phyloP scores from a whole-genome alignment of 805 yeast genomes.

The Sugiyamaella smithiae region DNA sequence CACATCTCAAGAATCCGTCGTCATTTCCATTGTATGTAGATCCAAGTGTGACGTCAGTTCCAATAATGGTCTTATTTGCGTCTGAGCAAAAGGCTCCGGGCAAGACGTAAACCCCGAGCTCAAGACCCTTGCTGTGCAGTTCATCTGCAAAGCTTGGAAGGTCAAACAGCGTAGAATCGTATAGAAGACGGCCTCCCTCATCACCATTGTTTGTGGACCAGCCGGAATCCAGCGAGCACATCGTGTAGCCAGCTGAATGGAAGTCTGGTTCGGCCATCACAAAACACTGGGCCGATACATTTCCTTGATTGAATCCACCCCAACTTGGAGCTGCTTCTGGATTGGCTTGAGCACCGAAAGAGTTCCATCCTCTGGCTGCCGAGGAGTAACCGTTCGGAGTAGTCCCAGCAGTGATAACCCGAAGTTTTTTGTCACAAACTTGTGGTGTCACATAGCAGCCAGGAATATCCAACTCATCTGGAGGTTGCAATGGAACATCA shows the following conservation, averaged over 20 bases:
- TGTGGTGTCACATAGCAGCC: conserved; percentile 11
- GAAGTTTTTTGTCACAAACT: conserved; percentile 8
- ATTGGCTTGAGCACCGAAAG: conserved; percentile 14
- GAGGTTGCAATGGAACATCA: conserved; percentile 2
- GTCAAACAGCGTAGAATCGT: conserved; percentile 11
- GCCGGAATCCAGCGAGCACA: conserved; percentile 17
- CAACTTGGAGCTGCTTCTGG: conserved; percentile 11
- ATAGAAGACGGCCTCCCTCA: conserved; percentile 10
- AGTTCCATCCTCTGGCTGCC: conserved; percentile 15
- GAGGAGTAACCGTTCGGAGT: conserved; percentile 12
- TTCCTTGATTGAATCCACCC: conserved; percentile 10
- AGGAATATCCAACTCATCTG: conserved; percentile 8
- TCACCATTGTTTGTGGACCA: conserved; percentile 15
- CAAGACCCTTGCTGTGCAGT: conserved; percentile 12
- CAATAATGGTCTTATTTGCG: conserved; percentile 8
- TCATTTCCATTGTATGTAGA: conserved; percentile 9
- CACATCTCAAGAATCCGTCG: conserved; percentile 12
- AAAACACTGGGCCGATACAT: conserved; percentile 13
- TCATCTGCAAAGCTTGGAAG: conserved; percentile 15
- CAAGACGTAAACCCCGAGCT: conserved; percentile 17
- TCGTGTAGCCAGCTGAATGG: conserved; percentile 7
- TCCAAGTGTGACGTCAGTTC: conserved; percentile 8
- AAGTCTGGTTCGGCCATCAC: conserved; percentile 13
- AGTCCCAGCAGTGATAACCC: conserved; percentile 6
- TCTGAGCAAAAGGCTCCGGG: conserved; percentile 16